A percentile compares a stretch with the other conserved stretches of the same genome.
These are phyloP conservation scores for Cladosporium sp. DNA, from an alignment of 2,329 filamentous ascomycete genomes.

Conservation along the genomic window DNA sequence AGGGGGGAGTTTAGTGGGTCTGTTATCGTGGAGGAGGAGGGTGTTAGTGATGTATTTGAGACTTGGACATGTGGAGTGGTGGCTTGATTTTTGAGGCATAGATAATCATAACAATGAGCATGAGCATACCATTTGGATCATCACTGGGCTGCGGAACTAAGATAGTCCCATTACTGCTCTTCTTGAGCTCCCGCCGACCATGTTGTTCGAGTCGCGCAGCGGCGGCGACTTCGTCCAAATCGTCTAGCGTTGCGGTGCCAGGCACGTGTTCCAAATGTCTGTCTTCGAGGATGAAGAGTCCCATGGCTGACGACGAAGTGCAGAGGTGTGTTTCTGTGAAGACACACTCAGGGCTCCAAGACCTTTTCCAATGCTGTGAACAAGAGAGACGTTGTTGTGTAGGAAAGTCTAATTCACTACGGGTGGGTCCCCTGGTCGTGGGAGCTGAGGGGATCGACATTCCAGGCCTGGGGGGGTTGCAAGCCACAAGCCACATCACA, in stretches of 20 bases:
- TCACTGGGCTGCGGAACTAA: slow-evolving; percentile 87
- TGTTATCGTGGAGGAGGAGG: slow-evolving; percentile 8
- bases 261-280: slow-evolving; percentile 18
- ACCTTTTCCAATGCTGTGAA: no score
- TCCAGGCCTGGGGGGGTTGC: slow-evolving; percentile 3
- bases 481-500: neutral
- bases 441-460: neutral
- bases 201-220: slow-evolving; percentile 14
- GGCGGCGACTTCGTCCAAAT: slow-evolving; percentile 25
- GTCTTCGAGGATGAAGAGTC: slow-evolving; percentile 20
- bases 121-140: slow-evolving; percentile 82
- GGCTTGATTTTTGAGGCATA: no score
- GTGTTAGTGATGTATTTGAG: neutral
- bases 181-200: slow-evolving; percentile 21
- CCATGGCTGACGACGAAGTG: slow-evolving; percentile 14
- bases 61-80: no score
- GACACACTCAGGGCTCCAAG: no score
- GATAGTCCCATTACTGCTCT: slow-evolving; percentile 43
- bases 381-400: no score
- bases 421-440: neutral
- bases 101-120: no score
- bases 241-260: slow-evolving; percentile 42
- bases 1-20: slow-evolving; percentile 69
- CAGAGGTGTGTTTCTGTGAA: no score
- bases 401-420: neutral